These are phyloP conservation scores for Cerioporus squamosus DNA, from an alignment of 1,284 basidiomycete species.

Conservation along the genomic window DNA sequence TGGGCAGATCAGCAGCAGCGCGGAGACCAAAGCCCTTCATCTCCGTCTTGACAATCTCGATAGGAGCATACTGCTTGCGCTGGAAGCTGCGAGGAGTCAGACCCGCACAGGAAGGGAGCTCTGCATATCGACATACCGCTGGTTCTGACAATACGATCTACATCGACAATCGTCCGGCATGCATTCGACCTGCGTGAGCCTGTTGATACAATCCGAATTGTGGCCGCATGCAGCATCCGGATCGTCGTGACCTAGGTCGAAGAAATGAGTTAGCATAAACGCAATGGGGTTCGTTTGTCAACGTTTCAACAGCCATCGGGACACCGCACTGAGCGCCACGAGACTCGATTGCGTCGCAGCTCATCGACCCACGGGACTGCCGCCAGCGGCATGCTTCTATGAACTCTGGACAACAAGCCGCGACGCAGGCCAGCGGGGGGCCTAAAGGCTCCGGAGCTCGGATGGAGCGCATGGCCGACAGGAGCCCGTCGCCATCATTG, in stretches of 20 bases:
- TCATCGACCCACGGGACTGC: too few species aligned
- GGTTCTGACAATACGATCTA: conserved; percentile 85
- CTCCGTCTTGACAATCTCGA: conserved; percentile 93
- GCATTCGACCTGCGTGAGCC: conserved; percentile 97
- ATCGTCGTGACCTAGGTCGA: conserved; percentile 55
- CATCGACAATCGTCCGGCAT: conserved; percentile 87
- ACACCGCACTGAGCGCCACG: too few species aligned
- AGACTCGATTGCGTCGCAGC: too few species aligned
- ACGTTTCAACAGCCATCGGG: too few species aligned
- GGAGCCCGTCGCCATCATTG: conserved; percentile 8
- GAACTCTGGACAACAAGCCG: too few species aligned
- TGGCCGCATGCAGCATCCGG: conserved; percentile 82
- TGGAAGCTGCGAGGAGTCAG: conserved; percentile 70
- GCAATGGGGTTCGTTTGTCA: too few species aligned
- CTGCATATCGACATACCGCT: conserved; percentile 64
- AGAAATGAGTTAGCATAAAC: too few species aligned
- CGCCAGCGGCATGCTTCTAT: too few species aligned
- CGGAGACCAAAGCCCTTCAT: conserved; percentile 96
- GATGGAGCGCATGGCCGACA: background rate
- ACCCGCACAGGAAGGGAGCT: background rate
- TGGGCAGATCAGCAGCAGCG: conserved; percentile 69
- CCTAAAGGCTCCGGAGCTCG: too few species aligned
- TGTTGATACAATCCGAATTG: conserved; percentile 94
- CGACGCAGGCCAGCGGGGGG: too few species aligned
- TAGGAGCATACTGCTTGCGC: conserved; percentile 81